Conservation (phyloP, 345 rosid genomes). For the Populus alba region DNA sequence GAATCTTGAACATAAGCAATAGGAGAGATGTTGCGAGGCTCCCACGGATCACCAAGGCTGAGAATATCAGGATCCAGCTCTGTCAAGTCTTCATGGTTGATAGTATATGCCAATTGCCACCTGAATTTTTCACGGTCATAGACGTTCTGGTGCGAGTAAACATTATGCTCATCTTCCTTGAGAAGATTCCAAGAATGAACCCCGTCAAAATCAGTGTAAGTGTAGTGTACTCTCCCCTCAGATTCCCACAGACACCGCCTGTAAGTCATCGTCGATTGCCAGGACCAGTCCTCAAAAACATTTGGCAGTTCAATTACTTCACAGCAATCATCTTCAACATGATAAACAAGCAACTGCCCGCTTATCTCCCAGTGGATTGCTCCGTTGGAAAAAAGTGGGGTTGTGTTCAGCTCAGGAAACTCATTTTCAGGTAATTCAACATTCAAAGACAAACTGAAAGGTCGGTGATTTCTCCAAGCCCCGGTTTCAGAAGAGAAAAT, state of each 20-base stretch:
- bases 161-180: slow-evolving; percentile 13
- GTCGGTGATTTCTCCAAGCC: slow-evolving; percentile 10
- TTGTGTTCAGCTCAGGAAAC: background rate
- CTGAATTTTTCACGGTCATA: slow-evolving; percentile 13
- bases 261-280: slow-evolving; percentile 8
- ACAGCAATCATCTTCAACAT: slow-evolving; percentile 1
- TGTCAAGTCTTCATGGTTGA: slow-evolving; percentile 2
- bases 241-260: slow-evolving; percentile 22
- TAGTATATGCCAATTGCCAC: slow-evolving; percentile 15
- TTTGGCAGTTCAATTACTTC: slow-evolving; percentile 15
- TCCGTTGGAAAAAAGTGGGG: slow-evolving; percentile 13
- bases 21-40: slow-evolving; percentile 10
- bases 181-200: slow-evolving; percentile 25
- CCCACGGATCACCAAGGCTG: background rate
- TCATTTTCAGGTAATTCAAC: background rate
- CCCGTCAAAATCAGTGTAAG: slow-evolving; percentile 20
- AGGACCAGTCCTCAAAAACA: background rate
- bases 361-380: slow-evolving; percentile 23
- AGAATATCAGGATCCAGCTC: background rate
- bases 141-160: background rate
- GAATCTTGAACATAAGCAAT: slow-evolving; percentile 8
- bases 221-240: slow-evolving; percentile 14
- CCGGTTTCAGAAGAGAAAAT: slow-evolving; percentile 18
- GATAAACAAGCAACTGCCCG: slow-evolving; percentile 15
- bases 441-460: background rate